Evolutionary conservation across 768 basidiomycete genomes (phyloP), one percentile per base, ranked within the genome.

Genomic region (Phanerodontia chrysosporium): DNA sequence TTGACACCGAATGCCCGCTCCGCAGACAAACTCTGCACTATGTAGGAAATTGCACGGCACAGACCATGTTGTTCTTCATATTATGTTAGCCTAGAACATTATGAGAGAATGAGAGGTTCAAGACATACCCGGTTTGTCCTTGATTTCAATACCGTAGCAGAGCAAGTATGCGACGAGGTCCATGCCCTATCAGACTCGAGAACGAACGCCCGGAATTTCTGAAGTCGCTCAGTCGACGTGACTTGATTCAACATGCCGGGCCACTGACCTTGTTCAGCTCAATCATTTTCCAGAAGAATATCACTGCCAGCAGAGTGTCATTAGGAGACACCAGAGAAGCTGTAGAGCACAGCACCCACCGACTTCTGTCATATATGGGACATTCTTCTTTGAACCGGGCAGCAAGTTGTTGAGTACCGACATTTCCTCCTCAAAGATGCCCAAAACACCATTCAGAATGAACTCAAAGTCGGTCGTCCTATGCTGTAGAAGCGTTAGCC

Each of bases 11-110:
- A 96, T 0, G 81, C 76, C 29, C 82, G 78, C 65, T 97, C 93
- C 0, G 94, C 88, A 2, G 95, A 95, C 35, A 99, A 73, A 2
- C 90, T 87, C 68, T 98, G 97, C 4, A 98, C 76, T 61, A 97
- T 88, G 72, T 96, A 98, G 3, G 93, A 93, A 30, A 95, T 75
- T 4, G 91, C 86, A 58, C 96, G 83, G 67, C 95, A 90, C 10
- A 97, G 75, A 0, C 95, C 95, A 64, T 96, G 91, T 74, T 95
- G 90, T 64, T 95, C 95, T 94, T 65, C 24, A n/a, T n/a, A n/a
- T n/a, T n/a, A n/a, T n/a, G n/a, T n/a, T n/a, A n/a, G n/a, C n/a
- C n/a, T n/a, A n/a, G 39, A 61, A 59, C 24, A 45, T 10, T 24
- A 14, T 2, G 35, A 35, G 36, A 16, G n/a, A 45, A 12, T 25